phyloP scores from a whole-genome alignment of 768 basidiomycete genomes.

The Dacryopinax spathularia region DNA sequence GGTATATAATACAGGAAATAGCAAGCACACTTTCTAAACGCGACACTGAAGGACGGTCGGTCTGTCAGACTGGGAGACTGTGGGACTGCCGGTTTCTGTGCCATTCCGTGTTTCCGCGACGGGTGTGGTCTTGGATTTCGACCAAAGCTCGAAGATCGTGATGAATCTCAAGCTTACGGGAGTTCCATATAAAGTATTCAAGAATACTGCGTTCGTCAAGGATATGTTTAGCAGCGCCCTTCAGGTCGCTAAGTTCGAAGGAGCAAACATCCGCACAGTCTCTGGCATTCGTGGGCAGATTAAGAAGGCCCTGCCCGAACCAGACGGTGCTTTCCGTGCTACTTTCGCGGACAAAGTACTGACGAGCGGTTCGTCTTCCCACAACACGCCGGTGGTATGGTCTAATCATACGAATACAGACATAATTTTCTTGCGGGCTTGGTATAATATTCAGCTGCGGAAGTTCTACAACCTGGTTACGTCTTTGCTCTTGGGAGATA shows the following conservation, averaged over 20 bases:
- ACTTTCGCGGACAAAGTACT: slow-evolving; percentile 97
- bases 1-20: too few species aligned
- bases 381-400: slow-evolving; percentile 7
- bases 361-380: slow-evolving; percentile 80
- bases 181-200: slow-evolving; percentile 91
- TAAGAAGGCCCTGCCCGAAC: slow-evolving; percentile 89
- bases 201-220: slow-evolving; percentile 95
- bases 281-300: slow-evolving; percentile 93
- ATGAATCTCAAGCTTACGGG: slow-evolving; percentile 98
- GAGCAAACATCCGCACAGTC: slow-evolving; percentile 89
- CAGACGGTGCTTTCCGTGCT: slow-evolving; percentile 88
- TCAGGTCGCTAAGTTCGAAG: slow-evolving; percentile 97
- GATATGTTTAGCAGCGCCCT: slow-evolving; percentile 91
- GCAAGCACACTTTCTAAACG: too few species aligned
- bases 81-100: slow-evolving; percentile 93
- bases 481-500: slow-evolving; percentile 70
- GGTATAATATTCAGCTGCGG: slow-evolving; percentile 90
- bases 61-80: too few species aligned
- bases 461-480: slow-evolving; percentile 96
- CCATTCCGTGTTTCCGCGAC: slow-evolving; percentile 91
- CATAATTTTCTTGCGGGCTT: slow-evolving; percentile 86
- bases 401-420: slow-evolving; percentile 39
- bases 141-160: slow-evolving; percentile 85
- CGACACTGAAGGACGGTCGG: too few species aligned
- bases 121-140: slow-evolving; percentile 86